phyloP scores from a whole-genome alignment of 306 rosid genomes.

The Arachis hypogaea region DNA sequence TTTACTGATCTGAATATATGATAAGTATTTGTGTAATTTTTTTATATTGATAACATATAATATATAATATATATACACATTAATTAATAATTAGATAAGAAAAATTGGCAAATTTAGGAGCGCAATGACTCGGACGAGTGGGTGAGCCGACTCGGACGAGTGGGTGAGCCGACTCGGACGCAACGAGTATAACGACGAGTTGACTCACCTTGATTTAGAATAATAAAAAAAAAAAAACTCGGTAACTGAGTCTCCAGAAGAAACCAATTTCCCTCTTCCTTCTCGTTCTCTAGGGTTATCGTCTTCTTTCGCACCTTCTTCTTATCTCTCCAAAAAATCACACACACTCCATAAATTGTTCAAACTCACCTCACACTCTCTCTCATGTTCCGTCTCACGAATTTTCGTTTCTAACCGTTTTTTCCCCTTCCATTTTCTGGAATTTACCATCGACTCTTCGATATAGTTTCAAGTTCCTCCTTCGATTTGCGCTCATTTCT shows the following conservation, averaged over 20 bases:
- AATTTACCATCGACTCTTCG: background rate
- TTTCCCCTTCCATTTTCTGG: background rate
- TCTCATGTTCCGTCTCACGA: background rate
- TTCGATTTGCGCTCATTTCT: background rate
- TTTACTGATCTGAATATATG: too few species aligned
- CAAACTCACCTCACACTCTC: constrained; percentile 40
- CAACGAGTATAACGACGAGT: constrained; percentile 32
- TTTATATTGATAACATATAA: too few species aligned
- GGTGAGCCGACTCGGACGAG: constrained; percentile 28
- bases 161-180: constrained; percentile 28
- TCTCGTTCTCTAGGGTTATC: constrained; percentile 44
- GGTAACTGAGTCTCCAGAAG: constrained; percentile 41
- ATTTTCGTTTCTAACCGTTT: background rate
- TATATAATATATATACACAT: too few species aligned
- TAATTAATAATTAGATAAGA: too few species aligned
- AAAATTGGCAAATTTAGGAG: too few species aligned
- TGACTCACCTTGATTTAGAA: constrained; percentile 36
- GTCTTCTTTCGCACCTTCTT: background rate
- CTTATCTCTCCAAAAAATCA: constrained; percentile 8
- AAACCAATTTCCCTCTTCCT: constrained; percentile 37
- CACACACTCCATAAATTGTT: constrained; percentile 34
- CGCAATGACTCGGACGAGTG: constrained; percentile 39
- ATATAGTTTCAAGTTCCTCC: constrained; percentile 11
- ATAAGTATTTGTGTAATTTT: too few species aligned
- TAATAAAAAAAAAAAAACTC: constrained; percentile 36